Evolutionary conservation across 352 stramenopile genomes (phyloP).

Genomic region (Phytophthora aleatoria): DNA sequence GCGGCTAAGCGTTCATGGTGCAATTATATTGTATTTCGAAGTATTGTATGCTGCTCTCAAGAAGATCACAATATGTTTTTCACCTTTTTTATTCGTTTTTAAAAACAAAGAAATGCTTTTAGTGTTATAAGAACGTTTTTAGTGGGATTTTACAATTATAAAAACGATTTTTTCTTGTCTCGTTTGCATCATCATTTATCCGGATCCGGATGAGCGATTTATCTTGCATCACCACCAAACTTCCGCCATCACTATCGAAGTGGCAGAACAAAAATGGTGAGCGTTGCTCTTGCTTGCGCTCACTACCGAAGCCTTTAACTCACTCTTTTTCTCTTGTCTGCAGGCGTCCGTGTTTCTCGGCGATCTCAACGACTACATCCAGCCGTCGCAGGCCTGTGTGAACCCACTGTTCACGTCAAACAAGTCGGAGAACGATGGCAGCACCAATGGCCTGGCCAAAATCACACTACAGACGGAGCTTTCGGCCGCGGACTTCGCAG

Average conservation of each 20-base stretch:
- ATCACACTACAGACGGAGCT: conserved; percentile 84
- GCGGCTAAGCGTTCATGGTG: too few relatives aligned
- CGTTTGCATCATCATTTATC: conserved; percentile 4
- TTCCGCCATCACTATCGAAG: conserved; percentile 9
- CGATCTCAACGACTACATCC: conserved; percentile 95
- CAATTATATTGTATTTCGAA: too few relatives aligned
- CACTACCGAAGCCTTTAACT: neutral
- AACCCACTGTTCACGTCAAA: conserved; percentile 92
- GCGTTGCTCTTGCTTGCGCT: neutral
- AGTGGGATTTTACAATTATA: neutral
- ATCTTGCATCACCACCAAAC: neutral
- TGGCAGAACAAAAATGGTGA: conserved; percentile 27
- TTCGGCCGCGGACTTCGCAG: conserved; percentile 54
- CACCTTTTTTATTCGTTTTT: too few relatives aligned
- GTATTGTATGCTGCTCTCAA: too few relatives aligned
- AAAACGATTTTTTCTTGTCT: neutral
- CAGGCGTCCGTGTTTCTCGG: conserved; percentile 93
- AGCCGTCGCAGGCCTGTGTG: conserved; percentile 93
- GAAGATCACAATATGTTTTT: too few relatives aligned
- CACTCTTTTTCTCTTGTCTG: neutral
- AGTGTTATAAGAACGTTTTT: neutral
- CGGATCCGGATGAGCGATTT: neutral
- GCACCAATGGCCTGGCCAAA: conserved; percentile 52
- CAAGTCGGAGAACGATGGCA: conserved; percentile 6
- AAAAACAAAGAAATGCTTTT: too few relatives aligned